phyloP scores from a whole-genome alignment of 306 rosid genomes.

The Prunus mira region DNA sequence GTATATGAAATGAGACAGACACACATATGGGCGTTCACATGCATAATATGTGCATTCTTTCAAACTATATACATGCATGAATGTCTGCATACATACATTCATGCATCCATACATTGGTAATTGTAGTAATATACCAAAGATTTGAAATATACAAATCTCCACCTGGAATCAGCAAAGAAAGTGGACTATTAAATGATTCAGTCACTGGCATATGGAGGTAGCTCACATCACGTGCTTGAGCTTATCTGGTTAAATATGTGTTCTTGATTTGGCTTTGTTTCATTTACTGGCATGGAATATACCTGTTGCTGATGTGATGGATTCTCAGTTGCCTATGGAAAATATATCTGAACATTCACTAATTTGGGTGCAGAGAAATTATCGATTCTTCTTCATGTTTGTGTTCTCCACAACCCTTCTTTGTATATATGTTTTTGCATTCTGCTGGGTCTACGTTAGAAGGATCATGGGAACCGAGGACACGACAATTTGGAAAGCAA shows the following conservation, averaged over 20 bases:
- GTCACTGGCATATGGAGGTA: background rate
- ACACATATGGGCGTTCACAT: background rate
- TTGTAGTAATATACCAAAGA: background rate
- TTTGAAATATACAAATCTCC: background rate
- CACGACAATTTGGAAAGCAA: constrained; percentile 79
- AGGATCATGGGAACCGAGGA: constrained; percentile 71
- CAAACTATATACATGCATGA: background rate
- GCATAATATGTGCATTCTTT: background rate
- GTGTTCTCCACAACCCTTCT: constrained; percentile 94
- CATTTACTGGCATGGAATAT: background rate
- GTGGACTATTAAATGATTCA: background rate
- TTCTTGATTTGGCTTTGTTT: background rate
- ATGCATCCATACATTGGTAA: background rate
- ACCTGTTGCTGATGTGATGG: background rate
- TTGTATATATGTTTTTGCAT: constrained; percentile 83
- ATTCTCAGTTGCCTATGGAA: background rate
- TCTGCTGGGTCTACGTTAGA: constrained; percentile 94
- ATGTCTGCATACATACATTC: background rate
- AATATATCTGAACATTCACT: constrained; percentile 29
- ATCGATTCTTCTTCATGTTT: constrained; percentile 98
- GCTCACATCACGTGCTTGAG: constrained; percentile 1
- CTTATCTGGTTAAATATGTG: background rate
- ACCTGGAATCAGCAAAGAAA: background rate
- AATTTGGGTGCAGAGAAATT: constrained; percentile 77
- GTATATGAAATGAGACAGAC: background rate